Conservation (phyloP, 805 yeast species). For the Debaryomyces castellii region DNA sequence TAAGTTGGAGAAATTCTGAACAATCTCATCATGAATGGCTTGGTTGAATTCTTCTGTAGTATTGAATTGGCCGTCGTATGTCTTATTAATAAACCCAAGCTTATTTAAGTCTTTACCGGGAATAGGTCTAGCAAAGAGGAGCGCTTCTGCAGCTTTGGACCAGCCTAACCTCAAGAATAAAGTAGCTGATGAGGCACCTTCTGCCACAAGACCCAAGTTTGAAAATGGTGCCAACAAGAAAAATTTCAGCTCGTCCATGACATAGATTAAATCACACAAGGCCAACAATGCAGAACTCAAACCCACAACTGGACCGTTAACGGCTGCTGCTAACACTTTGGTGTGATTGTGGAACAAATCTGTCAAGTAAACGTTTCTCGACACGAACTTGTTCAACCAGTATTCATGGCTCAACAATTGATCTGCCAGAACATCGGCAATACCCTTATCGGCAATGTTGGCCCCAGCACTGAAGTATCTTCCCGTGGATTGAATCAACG, state of each 20-base stretch:
- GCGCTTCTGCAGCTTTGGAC: conserved; percentile 70
- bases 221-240: conserved; percentile 74
- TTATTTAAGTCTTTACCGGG: conserved; percentile 53
- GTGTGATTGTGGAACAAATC: conserved; percentile 66
- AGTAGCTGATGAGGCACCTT: conserved; percentile 73
- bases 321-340: conserved; percentile 67
- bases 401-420: conserved; percentile 35
- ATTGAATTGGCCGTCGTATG: conserved; percentile 40
- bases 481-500: conserved; percentile 70
- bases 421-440: conserved; percentile 26
- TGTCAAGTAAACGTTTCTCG: conserved; percentile 70
- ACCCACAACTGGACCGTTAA: conserved; percentile 89
- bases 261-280: conserved; percentile 75
- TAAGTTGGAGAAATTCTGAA: conserved; percentile 38
- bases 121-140: conserved; percentile 68
- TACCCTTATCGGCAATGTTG: conserved; percentile 48
- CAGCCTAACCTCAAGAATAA: conserved; percentile 70
- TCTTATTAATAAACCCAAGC: conserved; percentile 62
- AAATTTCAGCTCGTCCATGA: conserved; percentile 55
- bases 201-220: conserved; percentile 78
- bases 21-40: conserved; percentile 33
- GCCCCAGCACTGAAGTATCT: conserved; percentile 86
- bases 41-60: conserved; percentile 44
- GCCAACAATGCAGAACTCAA: conserved; percentile 70
- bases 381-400: conserved; percentile 61